These are phyloP conservation scores for Sorghum bicolor DNA, from an alignment of 176 grass and related monocot species.

Conservation along the genomic window DNA sequence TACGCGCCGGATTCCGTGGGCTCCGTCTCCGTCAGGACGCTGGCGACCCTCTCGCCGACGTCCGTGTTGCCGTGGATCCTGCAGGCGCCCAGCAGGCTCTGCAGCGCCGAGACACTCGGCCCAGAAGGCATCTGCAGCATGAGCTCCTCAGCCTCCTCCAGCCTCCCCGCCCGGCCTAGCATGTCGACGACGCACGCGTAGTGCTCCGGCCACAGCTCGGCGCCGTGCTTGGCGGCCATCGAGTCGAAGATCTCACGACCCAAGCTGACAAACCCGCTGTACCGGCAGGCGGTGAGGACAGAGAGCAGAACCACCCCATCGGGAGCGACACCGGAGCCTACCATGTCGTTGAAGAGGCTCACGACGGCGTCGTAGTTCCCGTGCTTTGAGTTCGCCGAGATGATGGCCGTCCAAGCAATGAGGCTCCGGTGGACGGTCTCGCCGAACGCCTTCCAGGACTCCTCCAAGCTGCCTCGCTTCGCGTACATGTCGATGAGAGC, in stretches of 20 bases:
- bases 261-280: conserved; percentile 51
- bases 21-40: conserved; percentile 40
- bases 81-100: conserved; percentile 78
- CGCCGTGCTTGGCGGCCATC: conserved; percentile 35
- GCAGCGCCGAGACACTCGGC: conserved; percentile 63
- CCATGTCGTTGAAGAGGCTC: conserved; percentile 64
- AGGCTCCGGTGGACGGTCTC: conserved; percentile 37
- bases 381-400: conserved; percentile 73
- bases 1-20: conserved; percentile 62
- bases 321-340: conserved; percentile 33
- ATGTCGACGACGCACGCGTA: conserved; percentile 81
- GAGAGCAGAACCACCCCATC: conserved; percentile 68
- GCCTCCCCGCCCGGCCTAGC: conserved; percentile 63
- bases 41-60: conserved; percentile 53
- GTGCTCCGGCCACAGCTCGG: conserved; percentile 79
- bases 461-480: conserved; percentile 66
- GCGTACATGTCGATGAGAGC: conserved; percentile 93
- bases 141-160: conserved; percentile 72
- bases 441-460: conserved; percentile 51
- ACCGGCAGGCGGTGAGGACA: conserved; percentile 67
- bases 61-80: conserved; percentile 57
- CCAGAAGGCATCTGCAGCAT: conserved; percentile 39
- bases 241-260: conserved; percentile 58
- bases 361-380: conserved; percentile 52
- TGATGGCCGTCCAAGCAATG: conserved; percentile 67